Evolutionary conservation across 164 flowering plant genomes (phyloP), one percentile per base, ranked within the genome.

Genomic region (Tetracentron sinense): DNA sequence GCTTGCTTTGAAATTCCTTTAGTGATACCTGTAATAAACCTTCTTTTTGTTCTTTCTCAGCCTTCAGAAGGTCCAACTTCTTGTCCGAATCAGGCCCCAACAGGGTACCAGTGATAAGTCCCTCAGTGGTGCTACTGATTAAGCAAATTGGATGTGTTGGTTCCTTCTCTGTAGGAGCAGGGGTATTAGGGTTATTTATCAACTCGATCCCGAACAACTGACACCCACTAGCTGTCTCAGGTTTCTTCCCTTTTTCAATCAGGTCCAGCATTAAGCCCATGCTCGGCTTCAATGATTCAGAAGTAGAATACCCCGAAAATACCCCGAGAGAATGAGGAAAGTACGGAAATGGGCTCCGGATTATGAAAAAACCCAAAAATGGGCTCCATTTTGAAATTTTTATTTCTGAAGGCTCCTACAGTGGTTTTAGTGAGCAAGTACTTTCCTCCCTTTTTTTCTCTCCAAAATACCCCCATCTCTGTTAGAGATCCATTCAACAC

Each of bases 131-230:
- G 20, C n/a, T 4, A 22, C 26, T 2, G 54, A 25, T n/a, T 22
- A 51, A 51, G 20, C 54, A n/a, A 25, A n/a, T 51, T 7, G 54
- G 54, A 11, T 15, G 21, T 7, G 29, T 46, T 31, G 66, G 26
- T 29, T 69, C 48, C 56, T 61, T 72, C 56, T 74, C 84, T 7
- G 0, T 15, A 33, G 38, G 42, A 56, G n/a, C n/a, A n/a, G 74
- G 25, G 22, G 64, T 33, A 31, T 56, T 61, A 6, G 69, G 30
- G 7, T 21, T 22, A 7, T 68, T 74, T 22, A 62, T 72, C 48
- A 86, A 66, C 4, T 86, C 89, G 51, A 86, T 62, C 21, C 92
- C 92, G 74, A 86, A 86, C 63, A 86, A 64, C 47, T 87, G 59
- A 33, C 72, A 84, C 53, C 80, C 71, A n/a, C 77, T 25, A 42